Evolutionary conservation across 73 alveolate genomes (phyloP), one percentile per base, ranked within the genome.

Genomic region (Paramecium sexaurelia): DNA sequence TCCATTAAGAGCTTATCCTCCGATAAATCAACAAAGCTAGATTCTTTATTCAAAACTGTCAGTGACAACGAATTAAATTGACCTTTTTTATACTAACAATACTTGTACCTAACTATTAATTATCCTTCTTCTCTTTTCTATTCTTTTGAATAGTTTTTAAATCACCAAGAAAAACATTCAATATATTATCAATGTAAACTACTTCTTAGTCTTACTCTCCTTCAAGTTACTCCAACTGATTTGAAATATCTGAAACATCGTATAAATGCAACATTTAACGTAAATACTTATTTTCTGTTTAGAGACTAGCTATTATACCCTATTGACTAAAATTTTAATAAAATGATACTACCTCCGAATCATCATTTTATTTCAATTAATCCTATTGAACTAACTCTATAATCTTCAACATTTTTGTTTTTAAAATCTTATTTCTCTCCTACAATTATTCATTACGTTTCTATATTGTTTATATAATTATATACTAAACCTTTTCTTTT

Each of bases 1-100:
- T 78, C 90, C 90, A 78, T 78, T 78, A 78, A 43, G 2, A 78
- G 32, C 29, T 78, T 78, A 78, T 78, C 90, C 13, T 78, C 90
- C 10, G 90, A 78, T 27, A 78, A 78, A 45, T 78, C 90, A 37
- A 78, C 90, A 45, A 78, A 78, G 17, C 90, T 78, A 41, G 90
- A 78, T 41, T 78, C 90, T 61, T 78, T 78, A 15, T 78, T 78
- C 8, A 78, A 33, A 37, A 78, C 90, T 40, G 90, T 78, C 15
- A 78, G 45, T 1, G 75, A 22, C 11, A 78, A 39, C 24, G 86
- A 71, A 71, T 71, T 71, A 19, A 32, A 71, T 71, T 71, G 15
- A 1, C 90, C 83, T 61, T n/a, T 3, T 17, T 26, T 11, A 32
- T 61, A 22, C 26, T 15, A 47, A 24, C 19, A 61, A 1, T 27